Base-by-base conservation (phyloP, 345 rosid genomes). In the Trapa bicornis region DNA sequence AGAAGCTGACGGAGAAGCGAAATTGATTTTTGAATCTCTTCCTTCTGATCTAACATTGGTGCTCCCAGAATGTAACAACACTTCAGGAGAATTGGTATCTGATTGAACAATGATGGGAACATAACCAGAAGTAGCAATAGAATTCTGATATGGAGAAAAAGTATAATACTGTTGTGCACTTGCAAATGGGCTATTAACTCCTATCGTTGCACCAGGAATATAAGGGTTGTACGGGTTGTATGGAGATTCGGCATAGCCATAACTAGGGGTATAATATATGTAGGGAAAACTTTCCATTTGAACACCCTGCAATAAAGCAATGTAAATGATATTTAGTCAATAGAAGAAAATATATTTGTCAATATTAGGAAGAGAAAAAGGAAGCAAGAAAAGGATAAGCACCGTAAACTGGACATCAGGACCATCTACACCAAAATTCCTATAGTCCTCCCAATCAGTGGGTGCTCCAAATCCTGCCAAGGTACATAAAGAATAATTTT, bases 181-280 rank as follows among this genome's bases (percentile, higher is more conserved):
- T 54, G 78, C 72, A 66, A 81, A 80, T 61, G 87, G 38, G 78
- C 81, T 75, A 65, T 93, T 95, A 75, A 80, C 82, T 65, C 90
- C 89, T 60, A 86, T 71, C 70, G 81, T 39, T 48, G 96, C 95
- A 63, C 95, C 97, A 43, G 98, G 94, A 68, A 91, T 86, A 77
- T 87, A 88, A 68, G 97, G 94, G 75, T 93, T 88, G 79, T 81
- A 90, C 60, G 96, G 96, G 81, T 93, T 87, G 78, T 87, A 91
- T 74, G 95, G 83, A 78, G 95, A 82, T 78, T 93, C 89, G 72
- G 88, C 88, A 80, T 82, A 87, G 74, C 87, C 98, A 78, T 84
- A 86, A 75, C 79, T 77, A 68, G 98, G 95, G 32, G 96, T 75
- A 77, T 84, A 87, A 85, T 82, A 93, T 78, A 88, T 76, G 79